These are phyloP conservation scores for Trichoderma aggressivum DNA, from an alignment of 2,329 filamentous ascomycete genomes.

Conservation along the genomic window DNA sequence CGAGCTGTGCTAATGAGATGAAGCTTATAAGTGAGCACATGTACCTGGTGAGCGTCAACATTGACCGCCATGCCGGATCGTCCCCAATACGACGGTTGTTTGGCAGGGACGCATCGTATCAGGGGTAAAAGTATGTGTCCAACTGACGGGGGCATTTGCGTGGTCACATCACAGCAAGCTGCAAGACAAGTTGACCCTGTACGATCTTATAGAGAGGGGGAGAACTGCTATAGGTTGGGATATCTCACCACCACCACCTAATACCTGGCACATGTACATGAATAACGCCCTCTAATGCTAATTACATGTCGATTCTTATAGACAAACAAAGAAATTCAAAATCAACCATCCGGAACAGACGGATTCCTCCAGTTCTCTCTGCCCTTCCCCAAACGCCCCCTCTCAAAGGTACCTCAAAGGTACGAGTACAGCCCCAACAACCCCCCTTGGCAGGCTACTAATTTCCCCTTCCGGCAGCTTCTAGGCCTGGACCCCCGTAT, in stretches of 20 bases:
- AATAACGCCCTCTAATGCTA: too few relatives aligned
- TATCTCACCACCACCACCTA: not conserved
- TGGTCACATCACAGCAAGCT: not conserved
- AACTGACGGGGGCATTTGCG: not conserved
- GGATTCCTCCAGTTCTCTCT: not conserved
- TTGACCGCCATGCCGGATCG: not conserved
- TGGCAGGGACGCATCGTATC: not conserved
- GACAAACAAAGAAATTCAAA: not conserved
- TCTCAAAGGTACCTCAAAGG: not conserved
- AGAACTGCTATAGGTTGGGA: not conserved
- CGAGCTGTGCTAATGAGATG: not conserved
- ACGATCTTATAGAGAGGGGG: not conserved
- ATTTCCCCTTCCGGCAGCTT: constrained; percentile 6
- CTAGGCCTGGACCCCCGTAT: constrained; percentile 20
- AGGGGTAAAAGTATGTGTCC: not conserved
- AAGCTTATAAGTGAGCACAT: not conserved
- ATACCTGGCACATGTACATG: not conserved
- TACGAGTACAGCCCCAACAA: not conserved
- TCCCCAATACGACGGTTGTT: not conserved
- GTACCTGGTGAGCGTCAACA: not conserved
- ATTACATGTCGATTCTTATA: not conserved
- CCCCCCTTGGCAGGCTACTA: too few relatives aligned
- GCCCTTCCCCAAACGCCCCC: not conserved
- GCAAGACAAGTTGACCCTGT: not conserved
- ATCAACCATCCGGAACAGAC: not conserved